Evolutionary conservation across 768 basidiomycete genomes (phyloP).

Genomic region (Mycena capillaripes): DNA sequence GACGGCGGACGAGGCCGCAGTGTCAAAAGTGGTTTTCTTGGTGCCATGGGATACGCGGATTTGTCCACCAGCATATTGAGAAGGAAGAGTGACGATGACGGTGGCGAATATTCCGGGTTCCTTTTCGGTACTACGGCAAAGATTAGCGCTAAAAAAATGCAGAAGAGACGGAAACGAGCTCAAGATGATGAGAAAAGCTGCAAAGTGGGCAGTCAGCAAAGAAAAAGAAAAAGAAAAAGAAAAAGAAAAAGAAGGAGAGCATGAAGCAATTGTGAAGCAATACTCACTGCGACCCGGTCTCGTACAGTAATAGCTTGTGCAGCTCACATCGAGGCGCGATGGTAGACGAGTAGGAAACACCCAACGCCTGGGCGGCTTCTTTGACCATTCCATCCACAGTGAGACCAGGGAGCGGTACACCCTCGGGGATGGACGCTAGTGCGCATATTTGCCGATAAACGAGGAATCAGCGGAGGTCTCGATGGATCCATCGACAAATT

Average conservation of each 20-base stretch:
- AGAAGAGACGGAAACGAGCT: slow-evolving; percentile 47
- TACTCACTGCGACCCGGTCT: slow-evolving; percentile 64
- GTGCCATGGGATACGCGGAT: slow-evolving; percentile 57
- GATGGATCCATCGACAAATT: slow-evolving; percentile 2
- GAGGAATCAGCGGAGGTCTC: slow-evolving; percentile 20
- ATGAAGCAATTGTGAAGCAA: too few relatives aligned
- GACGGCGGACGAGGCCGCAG: slow-evolving; percentile 45
- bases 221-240: neutral
- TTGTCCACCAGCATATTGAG: slow-evolving; percentile 60
- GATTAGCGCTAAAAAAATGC: neutral
- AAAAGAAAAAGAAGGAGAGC: neutral
- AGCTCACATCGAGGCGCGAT: slow-evolving; percentile 53
- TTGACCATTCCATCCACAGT: slow-evolving; percentile 28
- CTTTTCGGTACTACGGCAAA: slow-evolving; percentile 57
- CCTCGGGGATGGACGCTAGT: slow-evolving; percentile 10
- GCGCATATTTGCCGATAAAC: slow-evolving; percentile 21
- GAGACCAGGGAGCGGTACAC: slow-evolving; percentile 4
- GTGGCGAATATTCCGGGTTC: slow-evolving; percentile 66
- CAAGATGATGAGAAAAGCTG: slow-evolving; percentile 62
- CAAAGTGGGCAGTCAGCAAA: slow-evolving; percentile 9
- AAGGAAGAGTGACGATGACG: slow-evolving; percentile 61
- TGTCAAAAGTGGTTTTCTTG: slow-evolving; percentile 51
- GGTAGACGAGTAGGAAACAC: slow-evolving; percentile 45
- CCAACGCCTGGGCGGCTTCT: slow-evolving; percentile 52
- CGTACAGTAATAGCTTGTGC: slow-evolving; percentile 64